phyloP scores from a whole-genome alignment of 2,329 filamentous ascomycete species.

The Cyclaneusma minus region DNA sequence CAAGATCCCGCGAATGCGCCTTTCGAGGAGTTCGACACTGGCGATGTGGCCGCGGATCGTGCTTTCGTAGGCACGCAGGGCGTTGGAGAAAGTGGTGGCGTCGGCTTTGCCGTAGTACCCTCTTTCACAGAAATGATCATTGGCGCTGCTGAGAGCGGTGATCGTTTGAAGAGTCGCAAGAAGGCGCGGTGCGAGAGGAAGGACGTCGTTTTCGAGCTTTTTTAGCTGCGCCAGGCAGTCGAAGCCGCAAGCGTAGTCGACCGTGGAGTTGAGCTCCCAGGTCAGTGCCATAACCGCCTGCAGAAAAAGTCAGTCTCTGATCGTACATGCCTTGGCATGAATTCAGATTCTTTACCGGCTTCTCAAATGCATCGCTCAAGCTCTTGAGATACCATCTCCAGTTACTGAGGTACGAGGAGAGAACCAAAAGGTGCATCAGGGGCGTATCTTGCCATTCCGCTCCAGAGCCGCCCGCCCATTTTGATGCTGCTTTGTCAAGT shows the following conservation, averaged over 20 bases:
- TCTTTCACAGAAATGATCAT: slow-evolving; percentile 1
- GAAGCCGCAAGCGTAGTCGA: slow-evolving; percentile 2
- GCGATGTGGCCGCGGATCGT: slow-evolving; percentile 2
- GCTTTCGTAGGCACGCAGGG: slow-evolving; percentile 1
- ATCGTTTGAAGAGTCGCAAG: slow-evolving; percentile 2
- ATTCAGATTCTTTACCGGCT: too few relatives aligned
- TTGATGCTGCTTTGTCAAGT: slow-evolving; percentile 5
- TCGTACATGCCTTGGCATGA: too few relatives aligned
- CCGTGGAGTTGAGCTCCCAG: slow-evolving; percentile 1
- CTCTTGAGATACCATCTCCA: slow-evolving; percentile 20
- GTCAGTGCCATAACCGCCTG: slow-evolving; percentile 4
- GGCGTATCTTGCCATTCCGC: too few relatives aligned
- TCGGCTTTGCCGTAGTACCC: not conserved
- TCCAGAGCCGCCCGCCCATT: too few relatives aligned
- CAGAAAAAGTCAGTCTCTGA: too few relatives aligned
- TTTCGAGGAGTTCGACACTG: slow-evolving; percentile 2
- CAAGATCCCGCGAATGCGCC: slow-evolving; percentile 1
- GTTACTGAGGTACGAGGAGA: slow-evolving; percentile 15
- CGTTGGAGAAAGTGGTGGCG: slow-evolving; percentile 1
- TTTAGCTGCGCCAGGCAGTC: slow-evolving; percentile 2
- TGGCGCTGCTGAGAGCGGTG: not conserved
- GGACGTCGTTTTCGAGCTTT: slow-evolving; percentile 2
- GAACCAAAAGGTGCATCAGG: slow-evolving; percentile 15
- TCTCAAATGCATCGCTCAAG: too few relatives aligned
- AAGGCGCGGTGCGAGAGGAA: slow-evolving; percentile 2